Base-by-base conservation (phyloP, 352 stramenopile species). In the Lagenidium sp. region DNA sequence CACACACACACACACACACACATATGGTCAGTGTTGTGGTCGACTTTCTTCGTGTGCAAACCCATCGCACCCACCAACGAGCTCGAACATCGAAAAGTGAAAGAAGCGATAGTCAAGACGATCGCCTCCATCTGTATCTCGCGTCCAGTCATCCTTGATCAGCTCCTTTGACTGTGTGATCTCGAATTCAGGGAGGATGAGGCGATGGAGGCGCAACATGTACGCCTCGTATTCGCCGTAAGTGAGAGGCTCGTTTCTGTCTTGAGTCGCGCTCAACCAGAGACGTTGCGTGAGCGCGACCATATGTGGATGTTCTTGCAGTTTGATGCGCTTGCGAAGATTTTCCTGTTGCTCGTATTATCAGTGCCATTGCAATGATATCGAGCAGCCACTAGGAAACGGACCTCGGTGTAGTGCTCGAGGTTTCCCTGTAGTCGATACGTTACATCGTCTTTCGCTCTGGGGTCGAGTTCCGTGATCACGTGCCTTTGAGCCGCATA, bases 41-140 rank as follows among this genome's bases (percentile, higher is more conserved):
- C n/a, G n/a, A n/a, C n/a, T n/a, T n/a, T n/a, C n/a, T n/a, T n/a
- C n/a, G n/a, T 28, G n/a, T 28, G 13, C 21, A 39, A 32, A 8
- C 24, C 24, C 16, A 18, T 35, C 11, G 25, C 8, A 58, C 75
- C 28, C 35, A 85, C 70, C 73, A 22, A 86, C 77, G 15, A 91
- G 59, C 31, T 91, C 78, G 50, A 88, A 88, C 68, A 91, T 85
- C 12, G 78, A 88, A 26, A 85, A 61, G 43, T 91, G 78, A 41
- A 91, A 88, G 28, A 68, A 85, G 4, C 63, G 45, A 43, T 84
- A 91, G 37, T 83, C 60, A 35, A 91, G 55, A 22, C 62, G 41
- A 22, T 81, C 56, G 6, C 68, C 50, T 4, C 68, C 64, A 7
- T 63, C 57, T 4, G 60, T 72, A 12, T 88, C 78, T 34, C 78